Evolutionary conservation across 1,139 yeast species (phyloP).

Genomic region (Geotrichum armillariae): DNA sequence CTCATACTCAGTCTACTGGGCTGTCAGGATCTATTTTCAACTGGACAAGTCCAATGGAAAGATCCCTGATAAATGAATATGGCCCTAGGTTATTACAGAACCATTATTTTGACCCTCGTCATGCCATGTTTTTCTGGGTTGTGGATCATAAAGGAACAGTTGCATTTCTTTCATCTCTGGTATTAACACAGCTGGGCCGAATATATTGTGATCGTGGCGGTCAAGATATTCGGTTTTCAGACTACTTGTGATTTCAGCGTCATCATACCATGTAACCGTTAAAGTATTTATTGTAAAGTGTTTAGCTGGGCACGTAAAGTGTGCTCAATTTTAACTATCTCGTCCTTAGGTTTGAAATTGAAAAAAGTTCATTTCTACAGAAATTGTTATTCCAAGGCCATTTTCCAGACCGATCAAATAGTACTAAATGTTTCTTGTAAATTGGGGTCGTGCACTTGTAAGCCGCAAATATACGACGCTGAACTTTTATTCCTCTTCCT

Average conservation of each 20-base stretch:
- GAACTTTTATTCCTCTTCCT: too few species aligned
- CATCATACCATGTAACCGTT: too few species aligned
- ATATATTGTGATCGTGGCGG: constrained; percentile 9
- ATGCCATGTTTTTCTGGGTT: constrained; percentile 12
- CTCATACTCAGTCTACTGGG: neutral
- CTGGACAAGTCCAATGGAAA: constrained; percentile 9
- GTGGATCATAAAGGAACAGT: constrained; percentile 10
- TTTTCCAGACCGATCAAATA: too few species aligned
- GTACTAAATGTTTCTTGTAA: too few species aligned
- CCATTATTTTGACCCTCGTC: neutral
- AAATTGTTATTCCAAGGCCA: too few species aligned
- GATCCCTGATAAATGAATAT: constrained; percentile 7
- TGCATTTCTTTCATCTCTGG: constrained; percentile 6
- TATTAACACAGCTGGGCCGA: constrained; percentile 10
- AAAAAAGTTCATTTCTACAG: too few species aligned
- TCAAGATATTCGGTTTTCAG: constrained; percentile 7
- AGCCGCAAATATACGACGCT: too few species aligned
- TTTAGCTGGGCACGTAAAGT: too few species aligned
- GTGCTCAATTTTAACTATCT: too few species aligned
- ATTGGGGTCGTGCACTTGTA: too few species aligned
- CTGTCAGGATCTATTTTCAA: neutral
- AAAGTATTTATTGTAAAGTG: too few species aligned
- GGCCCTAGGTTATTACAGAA: constrained; percentile 7
- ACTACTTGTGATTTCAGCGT: constrained; percentile 5
- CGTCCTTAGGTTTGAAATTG: too few species aligned